phyloP scores from a whole-genome alignment of 495 filamentous ascomycete species.

The Chaetomium fimeti region DNA sequence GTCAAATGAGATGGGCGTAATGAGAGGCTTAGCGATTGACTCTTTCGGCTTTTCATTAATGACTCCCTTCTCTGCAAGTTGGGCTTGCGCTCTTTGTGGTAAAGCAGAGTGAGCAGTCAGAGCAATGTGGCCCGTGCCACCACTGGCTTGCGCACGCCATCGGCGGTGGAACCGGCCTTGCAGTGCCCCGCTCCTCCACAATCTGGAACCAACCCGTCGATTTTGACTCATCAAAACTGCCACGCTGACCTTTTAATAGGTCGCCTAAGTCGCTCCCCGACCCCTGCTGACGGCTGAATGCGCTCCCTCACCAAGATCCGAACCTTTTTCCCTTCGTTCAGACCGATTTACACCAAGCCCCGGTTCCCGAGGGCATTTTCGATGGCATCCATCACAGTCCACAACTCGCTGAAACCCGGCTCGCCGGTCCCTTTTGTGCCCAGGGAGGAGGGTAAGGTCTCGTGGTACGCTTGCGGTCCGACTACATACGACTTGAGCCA shows the following conservation, averaged over 20 bases:
- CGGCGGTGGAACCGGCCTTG: conserved; percentile 14
- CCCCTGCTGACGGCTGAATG: conserved; percentile 27
- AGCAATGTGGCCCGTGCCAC: conserved; percentile 11
- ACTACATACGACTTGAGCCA: conserved; percentile 92
- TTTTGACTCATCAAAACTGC: conserved; percentile 31
- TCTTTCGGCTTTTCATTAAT: no score
- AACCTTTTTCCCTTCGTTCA: conserved; percentile 25
- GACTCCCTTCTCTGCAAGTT: no score
- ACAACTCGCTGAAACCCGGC: conserved; percentile 73
- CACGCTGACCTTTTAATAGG: conserved; percentile 31
- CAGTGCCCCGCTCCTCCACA: conserved; percentile 17
- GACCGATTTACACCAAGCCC: conserved; percentile 32
- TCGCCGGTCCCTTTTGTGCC: conserved; percentile 74
- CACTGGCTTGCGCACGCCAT: neutral
- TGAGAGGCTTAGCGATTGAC: no score
- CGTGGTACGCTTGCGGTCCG: conserved; percentile 89
- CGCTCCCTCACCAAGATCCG: conserved; percentile 28
- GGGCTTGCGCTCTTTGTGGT: no score
- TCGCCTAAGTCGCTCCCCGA: conserved; percentile 1
- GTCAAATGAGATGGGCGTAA: no score
- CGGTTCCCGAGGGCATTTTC: conserved; percentile 23
- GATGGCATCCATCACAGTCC: conserved; percentile 60
- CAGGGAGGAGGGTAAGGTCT: conserved; percentile 68
- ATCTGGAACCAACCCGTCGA: conserved; percentile 16
- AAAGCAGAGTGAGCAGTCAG: no score